These are phyloP conservation scores for Amylocarpus encephaloides DNA, from an alignment of 2,329 filamentous ascomycete species.

Conservation along the genomic window DNA sequence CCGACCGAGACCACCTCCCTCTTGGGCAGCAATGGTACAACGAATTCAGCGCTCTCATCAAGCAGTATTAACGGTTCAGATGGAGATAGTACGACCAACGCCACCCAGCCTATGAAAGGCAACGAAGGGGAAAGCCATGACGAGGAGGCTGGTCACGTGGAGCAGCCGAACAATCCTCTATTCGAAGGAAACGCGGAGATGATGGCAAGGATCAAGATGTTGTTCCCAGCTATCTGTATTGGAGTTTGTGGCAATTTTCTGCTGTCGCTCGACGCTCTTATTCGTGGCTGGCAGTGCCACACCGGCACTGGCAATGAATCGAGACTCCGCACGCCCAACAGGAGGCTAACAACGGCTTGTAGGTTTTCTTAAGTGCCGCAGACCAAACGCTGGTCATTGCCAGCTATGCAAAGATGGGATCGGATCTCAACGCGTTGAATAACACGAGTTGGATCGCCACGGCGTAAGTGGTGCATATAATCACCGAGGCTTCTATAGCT, in stretches of 20 bases:
- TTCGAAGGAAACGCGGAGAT: conserved; percentile 21
- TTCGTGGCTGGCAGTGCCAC: not conserved
- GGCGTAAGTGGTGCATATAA: conserved; percentile 29
- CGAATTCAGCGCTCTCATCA: not conserved
- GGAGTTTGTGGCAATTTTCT: conserved; percentile 41
- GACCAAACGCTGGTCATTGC: conserved; percentile 74
- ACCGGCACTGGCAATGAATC: too few relatives aligned
- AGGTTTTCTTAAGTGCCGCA: conserved; percentile 66
- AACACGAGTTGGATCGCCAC: conserved; percentile 71
- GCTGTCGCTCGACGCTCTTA: not conserved
- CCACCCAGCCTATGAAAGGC: not conserved
- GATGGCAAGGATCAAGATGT: conserved; percentile 45
- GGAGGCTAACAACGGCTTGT: not conserved
- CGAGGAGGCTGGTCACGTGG: conserved; percentile 12
- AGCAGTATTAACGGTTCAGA: not conserved
- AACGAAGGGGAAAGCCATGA: conserved; percentile 5
- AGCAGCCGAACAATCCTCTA: conserved; percentile 17
- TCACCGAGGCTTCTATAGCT: too few relatives aligned
- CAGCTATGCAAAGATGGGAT: conserved; percentile 74
- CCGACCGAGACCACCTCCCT: not conserved
- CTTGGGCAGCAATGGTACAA: not conserved
- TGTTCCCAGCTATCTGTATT: conserved; percentile 55
- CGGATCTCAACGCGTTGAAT: conserved; percentile 66
- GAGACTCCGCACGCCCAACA: too few relatives aligned
- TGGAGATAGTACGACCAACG: not conserved